Percentiles rank a stretch among this genome's conserved stretches.
Conservation (phyloP, 83 land plant genomes). For the Picea engelmannii region DNA sequence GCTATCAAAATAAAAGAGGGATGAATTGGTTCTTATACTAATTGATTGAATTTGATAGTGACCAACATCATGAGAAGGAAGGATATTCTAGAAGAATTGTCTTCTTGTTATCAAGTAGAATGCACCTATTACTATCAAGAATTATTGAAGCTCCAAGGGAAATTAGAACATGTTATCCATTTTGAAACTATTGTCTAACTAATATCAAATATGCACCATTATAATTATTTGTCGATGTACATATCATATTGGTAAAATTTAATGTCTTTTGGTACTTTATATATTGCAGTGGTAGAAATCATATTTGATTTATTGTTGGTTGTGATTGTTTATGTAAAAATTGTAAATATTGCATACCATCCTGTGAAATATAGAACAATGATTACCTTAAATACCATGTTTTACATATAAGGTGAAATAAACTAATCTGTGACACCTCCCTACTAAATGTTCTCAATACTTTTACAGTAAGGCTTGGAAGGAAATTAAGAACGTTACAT, state of each 20-base stretch:
- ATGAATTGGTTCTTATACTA: constrained; percentile 9
- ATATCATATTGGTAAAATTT: background rate
- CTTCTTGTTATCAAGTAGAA: constrained; percentile 67
- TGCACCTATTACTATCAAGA: constrained; percentile 52
- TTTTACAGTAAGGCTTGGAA: too few species aligned
- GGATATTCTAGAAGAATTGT: constrained; percentile 62
- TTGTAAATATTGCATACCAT: background rate
- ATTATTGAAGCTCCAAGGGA: constrained; percentile 54
- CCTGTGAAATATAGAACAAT: background rate
- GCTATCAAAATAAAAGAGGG: too few species aligned
- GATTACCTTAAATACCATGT: background rate
- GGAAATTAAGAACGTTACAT: too few species aligned
- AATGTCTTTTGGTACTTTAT: background rate
- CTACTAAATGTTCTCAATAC: background rate
- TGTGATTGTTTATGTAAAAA: too few species aligned
- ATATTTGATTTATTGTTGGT: background rate
- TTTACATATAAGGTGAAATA: background rate
- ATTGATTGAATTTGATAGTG: constrained; percentile 29
- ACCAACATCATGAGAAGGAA: constrained; percentile 64
- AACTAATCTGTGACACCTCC: background rate
- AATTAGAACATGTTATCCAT: constrained; percentile 53
- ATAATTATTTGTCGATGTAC: background rate
- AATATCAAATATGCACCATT: background rate
- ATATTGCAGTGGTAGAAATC: background rate
- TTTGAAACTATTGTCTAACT: background rate